Evolutionary conservation across 805 yeast species (phyloP).

Genomic region (Wickerhamomyces bovis): DNA sequence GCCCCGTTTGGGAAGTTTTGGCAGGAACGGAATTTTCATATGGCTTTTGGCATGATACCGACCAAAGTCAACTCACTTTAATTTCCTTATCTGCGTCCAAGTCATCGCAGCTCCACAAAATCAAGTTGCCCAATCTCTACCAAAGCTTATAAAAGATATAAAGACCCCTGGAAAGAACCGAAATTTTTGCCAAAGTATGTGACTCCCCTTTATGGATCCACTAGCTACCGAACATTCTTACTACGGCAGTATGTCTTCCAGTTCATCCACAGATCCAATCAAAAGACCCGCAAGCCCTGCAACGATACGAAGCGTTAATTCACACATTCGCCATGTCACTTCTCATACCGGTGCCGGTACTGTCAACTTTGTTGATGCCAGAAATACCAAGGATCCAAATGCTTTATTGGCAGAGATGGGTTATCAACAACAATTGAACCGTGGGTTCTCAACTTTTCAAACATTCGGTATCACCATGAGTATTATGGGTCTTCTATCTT

Average conservation of each 20-base stretch:
- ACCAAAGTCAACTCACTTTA: too few relatives aligned
- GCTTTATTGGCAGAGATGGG: conserved; percentile 36
- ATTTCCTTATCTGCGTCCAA: too few relatives aligned
- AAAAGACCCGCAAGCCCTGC: neutral
- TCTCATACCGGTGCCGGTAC: neutral
- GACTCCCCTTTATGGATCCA: neutral
- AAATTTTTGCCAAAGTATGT: too few relatives aligned
- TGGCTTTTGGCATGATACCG: too few relatives aligned
- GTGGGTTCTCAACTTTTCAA: conserved; percentile 51
- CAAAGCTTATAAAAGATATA: too few relatives aligned
- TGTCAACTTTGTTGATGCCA: neutral
- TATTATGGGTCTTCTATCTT: conserved; percentile 60
- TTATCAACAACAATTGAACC: conserved; percentile 56
- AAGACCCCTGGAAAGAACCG: neutral
- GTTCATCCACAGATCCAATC: neutral
- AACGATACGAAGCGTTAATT: neutral
- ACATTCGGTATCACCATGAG: conserved; percentile 63
- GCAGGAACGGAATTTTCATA: too few relatives aligned
- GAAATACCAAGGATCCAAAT: conserved; percentile 5
- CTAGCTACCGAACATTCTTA: conserved; percentile 21
- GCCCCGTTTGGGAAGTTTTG: too few relatives aligned
- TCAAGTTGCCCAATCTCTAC: too few relatives aligned
- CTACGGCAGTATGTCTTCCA: neutral
- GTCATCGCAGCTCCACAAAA: too few relatives aligned
- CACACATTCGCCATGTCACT: neutral